A percentile compares a stretch with the other conserved stretches of the same genome.
Evolutionary conservation across 108 stramenopile genomes (phyloP).

Genomic region (Conticribra weissflogii): DNA sequence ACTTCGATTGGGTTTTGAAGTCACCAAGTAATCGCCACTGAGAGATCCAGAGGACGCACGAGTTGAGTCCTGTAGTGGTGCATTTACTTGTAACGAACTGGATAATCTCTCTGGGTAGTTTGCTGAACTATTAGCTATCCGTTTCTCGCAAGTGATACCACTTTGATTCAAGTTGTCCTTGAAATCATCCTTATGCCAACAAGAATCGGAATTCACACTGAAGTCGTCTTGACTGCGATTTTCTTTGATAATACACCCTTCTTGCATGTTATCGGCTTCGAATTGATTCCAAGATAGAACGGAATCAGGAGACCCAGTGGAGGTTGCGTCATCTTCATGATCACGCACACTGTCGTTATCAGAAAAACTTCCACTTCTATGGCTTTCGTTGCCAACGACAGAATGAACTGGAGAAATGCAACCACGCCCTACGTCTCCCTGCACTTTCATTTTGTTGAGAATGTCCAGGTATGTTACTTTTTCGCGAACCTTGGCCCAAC

Average conservation of each 20-base stretch:
- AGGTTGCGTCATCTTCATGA: background rate
- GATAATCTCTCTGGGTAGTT: background rate
- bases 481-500: no score
- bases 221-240: no score
- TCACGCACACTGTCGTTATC: background rate
- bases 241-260: background rate
- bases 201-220: no score
- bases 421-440: background rate
- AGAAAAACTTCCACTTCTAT: background rate
- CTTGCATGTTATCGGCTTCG: background rate
- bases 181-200: no score
- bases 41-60: background rate
- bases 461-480: no score
- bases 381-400: background rate
- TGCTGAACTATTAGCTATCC: no score
- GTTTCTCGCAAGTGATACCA: no score
- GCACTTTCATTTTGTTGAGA: no score
- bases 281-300: background rate
- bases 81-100: background rate
- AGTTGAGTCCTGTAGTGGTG: background rate
- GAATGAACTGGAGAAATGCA: background rate
- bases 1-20: background rate
- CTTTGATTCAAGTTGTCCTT: no score
- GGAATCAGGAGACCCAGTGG: background rate
- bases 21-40: background rate